Percentiles rank a stretch among this genome's conserved stretches.
Conservation (phyloP, 768 basidiomycete genomes). For the Hygrocybe punicea region DNA sequence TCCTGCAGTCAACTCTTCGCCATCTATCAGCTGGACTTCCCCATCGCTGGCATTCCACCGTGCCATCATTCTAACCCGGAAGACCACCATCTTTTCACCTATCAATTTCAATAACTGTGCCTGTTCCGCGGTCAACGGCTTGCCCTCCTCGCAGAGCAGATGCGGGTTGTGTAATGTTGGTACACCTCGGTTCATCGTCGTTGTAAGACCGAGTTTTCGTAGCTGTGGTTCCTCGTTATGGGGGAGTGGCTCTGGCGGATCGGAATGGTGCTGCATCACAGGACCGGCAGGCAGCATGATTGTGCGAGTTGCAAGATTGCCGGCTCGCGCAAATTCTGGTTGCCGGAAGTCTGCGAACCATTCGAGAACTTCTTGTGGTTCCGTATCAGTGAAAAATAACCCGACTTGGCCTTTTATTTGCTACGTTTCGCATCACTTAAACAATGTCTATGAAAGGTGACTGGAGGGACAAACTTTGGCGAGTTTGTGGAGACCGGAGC, state of each 20-base stretch:
- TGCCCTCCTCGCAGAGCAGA: conserved; percentile 79
- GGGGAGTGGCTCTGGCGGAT: conserved; percentile 86
- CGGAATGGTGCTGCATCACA: conserved; percentile 74
- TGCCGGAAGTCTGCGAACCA: conserved; percentile 93
- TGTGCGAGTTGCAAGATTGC: conserved; percentile 72
- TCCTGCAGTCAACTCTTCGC: conserved; percentile 36
- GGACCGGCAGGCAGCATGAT: conserved; percentile 80
- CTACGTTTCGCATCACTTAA: conserved; percentile 37
- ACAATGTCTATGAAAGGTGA: background rate
- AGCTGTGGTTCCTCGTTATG: conserved; percentile 98
- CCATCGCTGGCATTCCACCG: conserved; percentile 71
- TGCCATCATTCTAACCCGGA: conserved; percentile 66
- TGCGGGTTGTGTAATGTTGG: conserved; percentile 81
- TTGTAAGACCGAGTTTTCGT: conserved; percentile 84
- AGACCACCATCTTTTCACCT: conserved; percentile 84
- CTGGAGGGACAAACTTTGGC: conserved; percentile 52
- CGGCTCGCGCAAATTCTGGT: conserved; percentile 87
- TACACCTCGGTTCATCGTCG: conserved; percentile 81
- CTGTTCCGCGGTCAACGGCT: conserved; percentile 78
- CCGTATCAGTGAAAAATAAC: conserved; percentile 85
- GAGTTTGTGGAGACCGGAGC: conserved; percentile 70
- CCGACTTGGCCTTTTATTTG: conserved; percentile 95
- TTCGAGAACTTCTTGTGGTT: conserved; percentile 84
- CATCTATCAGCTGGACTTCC: conserved; percentile 58
- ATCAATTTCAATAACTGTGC: conserved; percentile 90